Evolutionary conservation across 1,284 basidiomycete species (phyloP), one percentile per base, ranked within the genome.

Genomic region (Malassezia yamatoensis): DNA sequence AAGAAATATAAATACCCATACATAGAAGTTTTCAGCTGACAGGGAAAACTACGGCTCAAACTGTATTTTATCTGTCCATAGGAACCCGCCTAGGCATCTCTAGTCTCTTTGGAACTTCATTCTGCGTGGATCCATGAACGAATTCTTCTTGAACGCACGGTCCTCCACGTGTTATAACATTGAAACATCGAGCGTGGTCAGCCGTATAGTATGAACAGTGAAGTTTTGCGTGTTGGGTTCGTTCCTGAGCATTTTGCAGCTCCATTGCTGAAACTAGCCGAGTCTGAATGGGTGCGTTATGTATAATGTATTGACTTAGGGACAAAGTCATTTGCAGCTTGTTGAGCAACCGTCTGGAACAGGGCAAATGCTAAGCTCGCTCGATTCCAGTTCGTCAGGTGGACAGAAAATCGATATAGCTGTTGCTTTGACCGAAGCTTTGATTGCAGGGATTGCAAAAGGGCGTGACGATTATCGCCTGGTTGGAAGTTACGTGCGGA

Each of bases 341-440:
- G 62, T 74, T 37, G 49, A 54, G 9, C 67, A 71, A 39, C 65
- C 69, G 10, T 61, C 60, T 5, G 71, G 71, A 2, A 72, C 71
- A 9, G 71, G 70, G 1, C 71, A 74, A 58, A 70, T 74, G 68
- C 61, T 70, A 39, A 66, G 60, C 20, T 66, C 63, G 13, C 58
- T 74, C 32, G 66, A 68, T 36, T 52, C 60, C 4, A 44, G 53
- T 5, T 24, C 56, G 9, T 20, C 52, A 10, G 49, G 42, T 11
- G 66, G 60, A 6, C 67, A 67, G n/a, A 59, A 59, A 40, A 74
- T 74, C 35, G 71, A 74, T 35, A 66, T 71, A 0, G 71, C 55
- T 56, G 88, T 89, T 61, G 93, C 91, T 0, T 82, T 98, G 49
- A 96, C 93, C 0, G 93, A 96, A 74, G 84, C 88, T 0, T 79